Percentiles rank a stretch among this genome's conserved stretches.
Evolutionary conservation across 1,284 basidiomycete species (phyloP).

Genomic region (Naganishia sp.): DNA sequence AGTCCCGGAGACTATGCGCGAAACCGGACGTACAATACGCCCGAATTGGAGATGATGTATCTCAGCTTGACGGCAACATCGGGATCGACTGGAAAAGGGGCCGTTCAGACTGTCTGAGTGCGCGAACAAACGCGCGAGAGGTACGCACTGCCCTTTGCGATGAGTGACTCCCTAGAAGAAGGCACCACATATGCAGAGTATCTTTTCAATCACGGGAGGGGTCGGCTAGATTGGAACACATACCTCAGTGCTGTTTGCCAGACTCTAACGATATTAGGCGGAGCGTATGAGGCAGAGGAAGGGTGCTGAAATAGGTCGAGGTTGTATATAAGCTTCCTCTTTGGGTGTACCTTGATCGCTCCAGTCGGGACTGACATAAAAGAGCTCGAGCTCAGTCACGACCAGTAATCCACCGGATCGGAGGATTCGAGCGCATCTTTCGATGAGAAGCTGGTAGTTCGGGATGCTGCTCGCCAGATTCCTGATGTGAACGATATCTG

Average conservation of each 20-base stretch:
- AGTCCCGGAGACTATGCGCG: background rate
- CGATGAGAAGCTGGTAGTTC: constrained; percentile 42
- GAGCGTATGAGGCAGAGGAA: constrained; percentile 6
- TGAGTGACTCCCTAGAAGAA: constrained; percentile 11
- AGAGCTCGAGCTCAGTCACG: constrained; percentile 45
- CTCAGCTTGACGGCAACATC: constrained; percentile 28
- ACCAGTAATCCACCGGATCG: constrained; percentile 47
- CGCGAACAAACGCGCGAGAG: no score
- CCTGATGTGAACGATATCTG: constrained; percentile 52
- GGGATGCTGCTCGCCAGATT: constrained; percentile 42
- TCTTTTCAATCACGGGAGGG: no score
- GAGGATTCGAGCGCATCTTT: constrained; percentile 43
- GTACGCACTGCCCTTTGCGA: constrained; percentile 16
- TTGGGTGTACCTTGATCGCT: no score
- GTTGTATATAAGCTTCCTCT: background rate
- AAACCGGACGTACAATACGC: constrained; percentile 43
- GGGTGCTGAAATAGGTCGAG: constrained; percentile 11
- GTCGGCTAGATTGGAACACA: background rate
- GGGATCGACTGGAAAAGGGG: constrained; percentile 24
- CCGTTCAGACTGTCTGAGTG: background rate
- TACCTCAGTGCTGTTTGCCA: constrained; percentile 31
- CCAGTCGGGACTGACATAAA: constrained; percentile 37
- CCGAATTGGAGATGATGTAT: constrained; percentile 33
- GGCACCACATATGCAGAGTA: no score
- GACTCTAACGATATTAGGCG: constrained; percentile 21